Conservation (phyloP, 805 yeast genomes). For the Yarrowia sp. region DNA sequence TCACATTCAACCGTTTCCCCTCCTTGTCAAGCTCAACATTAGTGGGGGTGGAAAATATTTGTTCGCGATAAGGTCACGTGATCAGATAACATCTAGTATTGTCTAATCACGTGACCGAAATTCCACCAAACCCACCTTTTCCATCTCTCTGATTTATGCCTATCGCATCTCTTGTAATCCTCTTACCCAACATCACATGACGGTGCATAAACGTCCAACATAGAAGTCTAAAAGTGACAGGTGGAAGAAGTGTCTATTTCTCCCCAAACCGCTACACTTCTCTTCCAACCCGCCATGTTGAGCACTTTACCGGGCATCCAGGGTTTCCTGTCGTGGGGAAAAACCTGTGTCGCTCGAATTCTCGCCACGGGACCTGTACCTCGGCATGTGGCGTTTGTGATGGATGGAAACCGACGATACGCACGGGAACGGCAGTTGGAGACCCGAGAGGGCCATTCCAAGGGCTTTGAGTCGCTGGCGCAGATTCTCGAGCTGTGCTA, state of each 20-base stretch:
- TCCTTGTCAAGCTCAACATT: background rate
- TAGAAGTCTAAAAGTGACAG: constrained; percentile 31
- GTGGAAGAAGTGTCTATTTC: background rate
- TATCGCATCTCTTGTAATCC: background rate
- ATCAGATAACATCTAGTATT: background rate
- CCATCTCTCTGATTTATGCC: background rate
- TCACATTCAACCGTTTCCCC: constrained; percentile 23
- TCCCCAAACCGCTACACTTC: background rate
- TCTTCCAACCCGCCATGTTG: constrained; percentile 3
- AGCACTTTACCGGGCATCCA: constrained; percentile 44
- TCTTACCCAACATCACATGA: constrained; percentile 5
- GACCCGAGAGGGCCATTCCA: constrained; percentile 86
- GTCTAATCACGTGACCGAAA: background rate
- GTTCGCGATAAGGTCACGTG: background rate
- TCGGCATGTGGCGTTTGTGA: constrained; percentile 86
- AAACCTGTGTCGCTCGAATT: constrained; percentile 50
- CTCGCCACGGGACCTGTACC: constrained; percentile 80
- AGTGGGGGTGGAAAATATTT: too few species aligned
- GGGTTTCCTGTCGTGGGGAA: constrained; percentile 43
- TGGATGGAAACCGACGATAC: constrained; percentile 96
- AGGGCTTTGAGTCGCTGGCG: constrained; percentile 82
- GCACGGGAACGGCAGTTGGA: constrained; percentile 74
- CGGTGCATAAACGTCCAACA: constrained; percentile 13
- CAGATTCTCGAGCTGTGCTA: constrained; percentile 74
- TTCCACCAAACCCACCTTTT: too few species aligned